Percentiles rank a stretch among this genome's conserved stretches.
phyloP scores from a whole-genome alignment of 192 early-diverging fungal genomes.

The Backusella circina region DNA sequence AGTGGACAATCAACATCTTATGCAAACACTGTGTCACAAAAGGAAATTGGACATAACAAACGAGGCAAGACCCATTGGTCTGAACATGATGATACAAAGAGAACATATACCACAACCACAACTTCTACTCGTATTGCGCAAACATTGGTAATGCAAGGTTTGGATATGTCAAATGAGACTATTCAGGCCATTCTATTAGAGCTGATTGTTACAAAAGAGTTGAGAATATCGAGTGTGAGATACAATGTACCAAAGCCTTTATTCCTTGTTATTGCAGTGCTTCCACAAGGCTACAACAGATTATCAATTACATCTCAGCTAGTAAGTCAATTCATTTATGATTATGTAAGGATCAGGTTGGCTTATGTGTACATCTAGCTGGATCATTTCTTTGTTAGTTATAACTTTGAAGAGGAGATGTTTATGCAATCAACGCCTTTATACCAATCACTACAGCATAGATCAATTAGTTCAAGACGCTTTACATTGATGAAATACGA shows the following conservation, averaged over 20 bases:
- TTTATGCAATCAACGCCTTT: background rate
- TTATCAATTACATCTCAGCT: constrained; percentile 18
- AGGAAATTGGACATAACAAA: background rate
- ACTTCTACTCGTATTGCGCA: constrained; percentile 14
- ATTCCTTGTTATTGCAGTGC: constrained; percentile 22
- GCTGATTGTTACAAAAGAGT: constrained; percentile 26
- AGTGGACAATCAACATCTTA: background rate
- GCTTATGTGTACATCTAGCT: background rate
- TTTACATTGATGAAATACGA: constrained; percentile 9
- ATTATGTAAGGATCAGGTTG: no score
- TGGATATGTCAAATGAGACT: constrained; percentile 18
- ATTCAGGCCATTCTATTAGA: constrained; percentile 26
- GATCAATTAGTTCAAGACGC: background rate
- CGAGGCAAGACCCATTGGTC: background rate
- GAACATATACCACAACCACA: background rate
- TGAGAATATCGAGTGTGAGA: constrained; percentile 14
- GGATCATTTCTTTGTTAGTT: constrained; percentile 30
- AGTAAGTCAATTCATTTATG: constrained; percentile 6
- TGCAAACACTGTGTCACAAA: background rate
- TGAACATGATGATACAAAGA: constrained; percentile 10
- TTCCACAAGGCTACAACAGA: constrained; percentile 16
- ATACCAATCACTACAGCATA: background rate
- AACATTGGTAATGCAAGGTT: constrained; percentile 10
- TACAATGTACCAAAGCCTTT: constrained; percentile 25
- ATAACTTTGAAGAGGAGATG: constrained; percentile 23